These are phyloP conservation scores for Colletotrichum sp. DNA, from an alignment of 2,329 filamentous ascomycete species.

Conservation along the genomic window DNA sequence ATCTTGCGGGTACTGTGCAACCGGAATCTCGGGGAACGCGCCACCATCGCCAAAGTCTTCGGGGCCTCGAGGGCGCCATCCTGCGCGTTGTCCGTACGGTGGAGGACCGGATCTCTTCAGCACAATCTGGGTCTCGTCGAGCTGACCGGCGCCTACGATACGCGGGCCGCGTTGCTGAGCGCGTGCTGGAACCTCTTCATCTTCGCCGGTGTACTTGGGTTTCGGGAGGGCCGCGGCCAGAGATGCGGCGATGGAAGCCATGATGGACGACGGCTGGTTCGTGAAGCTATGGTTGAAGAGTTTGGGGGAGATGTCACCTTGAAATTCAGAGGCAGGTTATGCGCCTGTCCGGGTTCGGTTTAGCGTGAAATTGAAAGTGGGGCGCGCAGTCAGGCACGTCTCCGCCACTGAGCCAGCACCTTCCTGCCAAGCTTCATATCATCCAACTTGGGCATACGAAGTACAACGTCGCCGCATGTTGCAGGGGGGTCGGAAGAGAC, in stretches of 20 bases:
- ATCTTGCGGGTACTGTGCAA: conserved; percentile 94
- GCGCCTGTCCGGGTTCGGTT: background rate
- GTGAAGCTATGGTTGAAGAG: conserved; percentile 8
- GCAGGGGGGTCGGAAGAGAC: background rate
- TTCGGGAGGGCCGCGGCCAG: conserved; percentile 84
- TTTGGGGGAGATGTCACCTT: conserved; percentile 18
- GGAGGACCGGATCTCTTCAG: conserved; percentile 85
- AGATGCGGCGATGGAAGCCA: conserved; percentile 73
- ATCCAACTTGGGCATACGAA: background rate
- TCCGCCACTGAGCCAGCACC: background rate
- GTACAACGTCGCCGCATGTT: background rate
- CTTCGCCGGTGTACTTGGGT: conserved; percentile 88
- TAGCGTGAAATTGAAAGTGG: background rate
- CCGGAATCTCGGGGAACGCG: conserved; percentile 90
- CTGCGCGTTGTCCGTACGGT: conserved; percentile 82
- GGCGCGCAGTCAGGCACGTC: background rate
- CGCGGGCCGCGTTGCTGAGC: conserved; percentile 80
- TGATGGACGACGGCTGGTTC: conserved; percentile 39
- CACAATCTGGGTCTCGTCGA: conserved; percentile 87
- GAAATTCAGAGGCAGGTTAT: conserved; percentile 22
- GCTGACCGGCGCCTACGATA: conserved; percentile 78
- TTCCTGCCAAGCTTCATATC: background rate
- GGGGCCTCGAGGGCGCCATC: conserved; percentile 87
- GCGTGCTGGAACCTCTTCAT: conserved; percentile 78
- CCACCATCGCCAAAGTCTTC: conserved; percentile 97